These are phyloP conservation scores for Leishmania tarentolae DNA, from an alignment of 208 protist species.

Conservation along the genomic window DNA sequence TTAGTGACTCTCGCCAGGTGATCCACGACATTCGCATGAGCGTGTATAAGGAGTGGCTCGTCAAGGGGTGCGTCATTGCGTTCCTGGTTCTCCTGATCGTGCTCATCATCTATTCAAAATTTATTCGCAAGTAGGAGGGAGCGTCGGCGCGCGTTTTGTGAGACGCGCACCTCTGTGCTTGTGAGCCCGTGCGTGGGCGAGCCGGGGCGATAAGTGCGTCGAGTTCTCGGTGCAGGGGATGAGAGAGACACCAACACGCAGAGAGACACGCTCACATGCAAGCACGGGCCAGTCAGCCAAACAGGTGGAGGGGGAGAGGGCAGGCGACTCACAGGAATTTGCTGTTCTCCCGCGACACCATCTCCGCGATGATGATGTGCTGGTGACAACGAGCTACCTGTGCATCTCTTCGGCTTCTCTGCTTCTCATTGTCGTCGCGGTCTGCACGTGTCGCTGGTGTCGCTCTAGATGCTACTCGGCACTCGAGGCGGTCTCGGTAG, in stretches of 20 bases:
- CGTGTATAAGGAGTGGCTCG: conserved; percentile 79
- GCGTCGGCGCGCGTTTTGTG: background rate
- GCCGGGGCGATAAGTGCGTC: background rate
- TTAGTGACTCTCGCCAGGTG: conserved; percentile 50
- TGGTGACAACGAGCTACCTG: background rate
- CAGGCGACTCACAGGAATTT: background rate
- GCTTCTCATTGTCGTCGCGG: background rate
- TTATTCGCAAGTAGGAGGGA: conserved; percentile 39
- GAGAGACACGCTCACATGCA: background rate
- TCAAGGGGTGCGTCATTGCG: conserved; percentile 60
- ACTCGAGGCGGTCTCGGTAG: background rate
- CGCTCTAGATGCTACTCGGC: background rate
- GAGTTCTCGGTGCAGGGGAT: background rate
- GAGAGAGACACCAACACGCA: no score
- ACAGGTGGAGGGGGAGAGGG: background rate
- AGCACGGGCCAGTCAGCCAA: background rate
- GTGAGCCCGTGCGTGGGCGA: background rate
- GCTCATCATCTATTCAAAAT: conserved; percentile 70
- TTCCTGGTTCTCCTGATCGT: conserved; percentile 56
- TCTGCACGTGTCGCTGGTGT: background rate
- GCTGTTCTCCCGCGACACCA: background rate
- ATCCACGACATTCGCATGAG: conserved; percentile 73
- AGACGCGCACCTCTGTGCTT: background rate
- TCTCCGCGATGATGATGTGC: background rate
- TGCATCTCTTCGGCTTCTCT: background rate